These are phyloP conservation scores for Talaromyces sp. DNA, from an alignment of 2,329 filamentous ascomycete species.

Conservation along the genomic window DNA sequence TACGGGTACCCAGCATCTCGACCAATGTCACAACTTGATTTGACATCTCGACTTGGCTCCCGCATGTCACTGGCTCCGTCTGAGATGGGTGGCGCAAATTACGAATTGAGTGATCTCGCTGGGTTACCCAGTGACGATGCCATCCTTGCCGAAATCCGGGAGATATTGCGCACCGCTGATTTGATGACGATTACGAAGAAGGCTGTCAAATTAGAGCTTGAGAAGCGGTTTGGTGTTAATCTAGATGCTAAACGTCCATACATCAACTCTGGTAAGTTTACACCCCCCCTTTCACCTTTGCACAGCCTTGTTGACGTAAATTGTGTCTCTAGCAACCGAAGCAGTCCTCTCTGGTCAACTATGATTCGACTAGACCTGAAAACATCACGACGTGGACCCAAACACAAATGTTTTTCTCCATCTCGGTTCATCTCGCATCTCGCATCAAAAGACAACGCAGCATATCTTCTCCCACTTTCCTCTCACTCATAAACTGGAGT, in stretches of 20 bases:
- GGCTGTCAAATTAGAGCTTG: slow-evolving; percentile 88
- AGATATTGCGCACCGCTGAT: slow-evolving; percentile 86
- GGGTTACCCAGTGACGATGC: slow-evolving; percentile 83
- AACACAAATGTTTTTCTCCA: background rate
- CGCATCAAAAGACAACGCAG: background rate
- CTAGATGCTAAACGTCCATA: slow-evolving; percentile 86
- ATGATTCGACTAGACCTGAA: slow-evolving; percentile 32
- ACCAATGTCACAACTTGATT: slow-evolving; percentile 56
- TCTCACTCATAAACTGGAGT: slow-evolving; percentile 7
- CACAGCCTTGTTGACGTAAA: background rate
- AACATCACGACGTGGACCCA: background rate
- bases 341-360: slow-evolving; percentile 72
- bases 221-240: slow-evolving; percentile 79
- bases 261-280: slow-evolving; percentile 78
- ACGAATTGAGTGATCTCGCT: slow-evolving; percentile 69
- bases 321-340: slow-evolving; percentile 59
- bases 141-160: slow-evolving; percentile 85
- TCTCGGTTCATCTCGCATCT: background rate
- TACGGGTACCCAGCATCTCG: slow-evolving; percentile 63
- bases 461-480: background rate
- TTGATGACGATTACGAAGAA: slow-evolving; percentile 99
- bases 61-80: slow-evolving; percentile 77
- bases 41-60: slow-evolving; percentile 51
- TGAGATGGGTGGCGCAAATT: slow-evolving; percentile 61
- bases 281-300: background rate